Base-by-base conservation (phyloP, 495 filamentous ascomycete species). In the Penicillium herquei region DNA sequence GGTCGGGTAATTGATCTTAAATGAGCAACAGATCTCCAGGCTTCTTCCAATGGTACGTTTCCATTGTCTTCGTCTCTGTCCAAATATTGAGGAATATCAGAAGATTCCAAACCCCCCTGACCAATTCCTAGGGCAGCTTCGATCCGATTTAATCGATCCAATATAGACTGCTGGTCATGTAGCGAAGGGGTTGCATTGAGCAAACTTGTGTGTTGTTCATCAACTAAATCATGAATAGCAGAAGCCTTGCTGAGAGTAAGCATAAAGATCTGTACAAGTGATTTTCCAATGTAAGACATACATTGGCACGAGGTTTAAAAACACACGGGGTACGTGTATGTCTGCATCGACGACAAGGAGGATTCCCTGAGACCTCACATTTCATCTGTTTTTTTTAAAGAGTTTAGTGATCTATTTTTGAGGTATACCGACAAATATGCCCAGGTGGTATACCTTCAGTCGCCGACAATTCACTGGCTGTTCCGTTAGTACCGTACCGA, bases 291-390 rank as follows among this genome's bases (percentile, higher is more conserved):
- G 30, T 17, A 18, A 6, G 11, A 52, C 67, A 54, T 46, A 76
- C 71, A 69, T 76, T 74, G 16, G 71, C 70, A 39, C 72, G 58
- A n/a, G 71, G 72, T 49, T 71, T 72, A 53, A 76, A 76, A 13
- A 76, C 52, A 56, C 72, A 76, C 31, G 68, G 39, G 6, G 63
- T 54, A n/a, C 66, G 63, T 41, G 55, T 65, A n/a, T 62, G 62
- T 42, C 60, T 54, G 49, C 73, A 76, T 50, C 73, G 65, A 39
- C 68, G 69, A 59, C 71, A 74, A 12, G 71, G 68, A 39, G 70
- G 61, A 37, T 55, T 32, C n/a, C 68, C 70, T 39, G 71, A 68
- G 1, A 74, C 68, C 50, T 73, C 68, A 61, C 73, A 76, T 69
- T 66, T 70, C 73, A 76, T 76, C 69, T 71, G 30, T 7, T 26